Conservation (phyloP, 805 yeast species). For the Debaryomyces tyrocola region DNA sequence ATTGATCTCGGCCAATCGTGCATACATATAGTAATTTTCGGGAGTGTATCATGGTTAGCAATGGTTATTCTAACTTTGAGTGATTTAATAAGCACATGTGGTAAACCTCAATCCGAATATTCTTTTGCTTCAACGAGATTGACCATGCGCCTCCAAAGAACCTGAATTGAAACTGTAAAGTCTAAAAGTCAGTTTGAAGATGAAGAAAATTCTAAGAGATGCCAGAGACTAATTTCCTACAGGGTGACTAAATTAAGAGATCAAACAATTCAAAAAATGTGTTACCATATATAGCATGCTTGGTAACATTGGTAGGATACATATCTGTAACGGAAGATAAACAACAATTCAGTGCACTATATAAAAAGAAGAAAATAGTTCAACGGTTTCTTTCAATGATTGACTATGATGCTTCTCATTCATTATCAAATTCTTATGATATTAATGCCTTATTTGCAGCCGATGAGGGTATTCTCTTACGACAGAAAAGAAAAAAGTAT, state of each 20-base stretch:
- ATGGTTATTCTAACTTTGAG: neutral
- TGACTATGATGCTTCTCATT: neutral
- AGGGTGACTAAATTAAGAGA: neutral
- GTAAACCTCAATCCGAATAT: neutral
- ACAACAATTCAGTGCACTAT: neutral
- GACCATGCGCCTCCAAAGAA: too few relatives aligned
- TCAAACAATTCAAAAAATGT: neutral
- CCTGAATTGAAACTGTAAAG: too few relatives aligned
- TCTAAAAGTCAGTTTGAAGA: too few relatives aligned
- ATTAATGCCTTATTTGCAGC: neutral
- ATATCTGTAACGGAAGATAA: neutral
- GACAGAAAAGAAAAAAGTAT: neutral
- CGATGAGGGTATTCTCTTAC: neutral
- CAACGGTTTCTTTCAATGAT: neutral
- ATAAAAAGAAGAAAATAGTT: neutral
- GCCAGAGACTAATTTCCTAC: too few relatives aligned
- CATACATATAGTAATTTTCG: neutral
- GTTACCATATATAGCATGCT: neutral
- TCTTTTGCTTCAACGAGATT: too few relatives aligned
- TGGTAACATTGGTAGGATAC: neutral
- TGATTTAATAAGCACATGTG: neutral
- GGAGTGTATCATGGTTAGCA: neutral
- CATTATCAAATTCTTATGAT: neutral
- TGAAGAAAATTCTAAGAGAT: too few relatives aligned
- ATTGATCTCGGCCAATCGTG: too few relatives aligned